Conservation (phyloP, 2,329 filamentous ascomycete genomes). For the Hypoxylon rubiginosum region DNA sequence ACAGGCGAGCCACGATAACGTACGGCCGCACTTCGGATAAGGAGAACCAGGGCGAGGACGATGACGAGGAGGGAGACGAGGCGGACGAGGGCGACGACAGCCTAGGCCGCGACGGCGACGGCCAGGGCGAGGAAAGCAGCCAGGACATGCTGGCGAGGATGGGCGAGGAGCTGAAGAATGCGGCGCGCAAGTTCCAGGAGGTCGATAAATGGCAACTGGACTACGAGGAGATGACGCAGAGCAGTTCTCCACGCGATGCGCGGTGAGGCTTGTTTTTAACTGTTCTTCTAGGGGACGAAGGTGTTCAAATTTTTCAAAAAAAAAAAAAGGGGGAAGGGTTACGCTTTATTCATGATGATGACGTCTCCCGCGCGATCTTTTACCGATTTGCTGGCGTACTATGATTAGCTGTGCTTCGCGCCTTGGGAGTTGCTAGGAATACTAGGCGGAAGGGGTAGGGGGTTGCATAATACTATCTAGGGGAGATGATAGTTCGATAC, state of each 20-base stretch:
- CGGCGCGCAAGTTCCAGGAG: conserved; percentile 74
- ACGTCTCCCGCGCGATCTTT: background rate
- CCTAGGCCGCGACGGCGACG: conserved; percentile 57
- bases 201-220: conserved; percentile 78
- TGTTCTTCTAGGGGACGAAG: background rate
- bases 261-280: conserved; percentile 55
- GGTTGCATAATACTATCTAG: conserved; percentile 16
- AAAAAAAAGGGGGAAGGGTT: conserved; percentile 5
- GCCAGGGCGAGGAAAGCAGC: conserved; percentile 52
- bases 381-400: background rate
- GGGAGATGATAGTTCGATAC: conserved; percentile 12
- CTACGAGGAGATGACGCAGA: conserved; percentile 73
- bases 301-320: conserved; percentile 3
- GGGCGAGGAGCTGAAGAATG: conserved; percentile 69
- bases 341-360: conserved; percentile 20
- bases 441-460: conserved; percentile 3
- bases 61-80: conserved; percentile 53
- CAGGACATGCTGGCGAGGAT: conserved; percentile 56
- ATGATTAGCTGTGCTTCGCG: conserved; percentile 8
- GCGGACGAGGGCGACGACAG: conserved; percentile 25
- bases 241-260: conserved; percentile 66
- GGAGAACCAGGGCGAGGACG: conserved; percentile 66
- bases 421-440: conserved; percentile 13
- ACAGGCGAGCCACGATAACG: conserved; percentile 56
- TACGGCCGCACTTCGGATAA: conserved; percentile 70